Evolutionary conservation across 768 basidiomycete genomes (phyloP), one percentile per base, ranked within the genome.

Genomic region (Podaxis sp.): DNA sequence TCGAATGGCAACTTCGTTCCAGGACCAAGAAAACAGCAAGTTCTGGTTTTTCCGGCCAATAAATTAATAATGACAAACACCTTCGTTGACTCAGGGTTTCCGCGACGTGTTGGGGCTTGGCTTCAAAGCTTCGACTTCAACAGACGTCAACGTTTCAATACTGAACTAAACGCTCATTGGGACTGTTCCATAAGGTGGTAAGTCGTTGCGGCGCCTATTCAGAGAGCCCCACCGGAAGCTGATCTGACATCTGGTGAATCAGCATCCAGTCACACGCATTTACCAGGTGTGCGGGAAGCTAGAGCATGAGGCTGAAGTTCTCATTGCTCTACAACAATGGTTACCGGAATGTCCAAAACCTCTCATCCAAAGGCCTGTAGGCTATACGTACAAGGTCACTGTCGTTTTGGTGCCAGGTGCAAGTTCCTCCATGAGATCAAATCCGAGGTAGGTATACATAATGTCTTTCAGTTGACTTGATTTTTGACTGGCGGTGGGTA

Each of bases 281-380:
- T 22, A 7, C n/a, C 8, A 15, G 49, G 49, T 27, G 19, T 24
- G 47, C 47, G n/a, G 47, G 24, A 50, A 27, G 49, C 13, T 25
- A 50, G 49, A 3, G 22, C 22, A 24, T 11, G 49, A 22, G 49
- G 25, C 43, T 50, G 13, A n/a, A 38, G 36, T 40, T 40, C 24
- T 55, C 38, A 13, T 24, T 19, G 19, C 38, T 56, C 55, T 29
- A 41, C 68, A 19, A 63, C 65, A 55, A 71, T 69, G 58, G 58
- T 40, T 51, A 49, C 9, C 11, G 47, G 36, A 27, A 51, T 33
- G 12, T 52, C 49, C 11, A 7, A 38, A 37, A 59, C 51, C 22
- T 15, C 15, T 9, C 1, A 22, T 6, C 47, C 24, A 51, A n/a
- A 51, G 51, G 37, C 17, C 15, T 59, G 58, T 33, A 50, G 22